These are phyloP conservation scores for Cladophialophora psammophila DNA, from an alignment of 2,329 filamentous ascomycete genomes.

Conservation along the genomic window DNA sequence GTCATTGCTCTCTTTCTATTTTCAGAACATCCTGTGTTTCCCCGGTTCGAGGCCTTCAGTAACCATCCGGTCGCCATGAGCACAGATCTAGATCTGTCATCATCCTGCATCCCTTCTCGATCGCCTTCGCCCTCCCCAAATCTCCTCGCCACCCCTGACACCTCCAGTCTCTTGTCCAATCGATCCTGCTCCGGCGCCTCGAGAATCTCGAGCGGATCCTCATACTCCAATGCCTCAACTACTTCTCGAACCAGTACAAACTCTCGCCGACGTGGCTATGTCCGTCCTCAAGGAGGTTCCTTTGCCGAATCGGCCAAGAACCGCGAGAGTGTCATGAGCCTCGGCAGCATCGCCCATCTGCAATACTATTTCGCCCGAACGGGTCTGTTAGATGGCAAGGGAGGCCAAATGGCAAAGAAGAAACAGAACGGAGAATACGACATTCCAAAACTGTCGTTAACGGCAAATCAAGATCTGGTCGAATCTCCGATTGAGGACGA, in stretches of 20 bases:
- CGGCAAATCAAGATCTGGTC: conserved; percentile 45
- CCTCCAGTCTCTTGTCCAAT: conserved; percentile 42
- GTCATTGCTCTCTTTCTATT: not conserved
- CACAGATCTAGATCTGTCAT: conserved; percentile 27
- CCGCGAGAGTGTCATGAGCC: conserved; percentile 91
- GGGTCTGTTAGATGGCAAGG: conserved; percentile 90
- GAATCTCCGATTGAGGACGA: conserved; percentile 64
- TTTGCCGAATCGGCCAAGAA: conserved; percentile 91
- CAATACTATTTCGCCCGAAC: conserved; percentile 99
- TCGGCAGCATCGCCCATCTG: conserved; percentile 95
- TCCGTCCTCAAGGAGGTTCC: conserved; percentile 83
- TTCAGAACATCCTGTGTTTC: not conserved
- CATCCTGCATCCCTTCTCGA: conserved; percentile 18
- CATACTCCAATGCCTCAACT: conserved; percentile 53
- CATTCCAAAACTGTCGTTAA: conserved; percentile 51
- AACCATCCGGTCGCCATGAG: conserved; percentile 24
- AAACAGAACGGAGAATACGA: conserved; percentile 58
- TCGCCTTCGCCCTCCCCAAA: conserved; percentile 38
- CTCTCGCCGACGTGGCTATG: conserved; percentile 73
- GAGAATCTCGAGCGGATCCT: conserved; percentile 54
- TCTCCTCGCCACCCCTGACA: conserved; percentile 33
- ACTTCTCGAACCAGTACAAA: conserved; percentile 53
- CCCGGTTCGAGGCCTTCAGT: conserved; percentile 6
- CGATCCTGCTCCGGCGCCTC: conserved; percentile 57
- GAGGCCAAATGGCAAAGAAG: conserved; percentile 79